Evolutionary conservation across 2,329 filamentous ascomycete species (phyloP).

Genomic region (Aspergillus uvarum): DNA sequence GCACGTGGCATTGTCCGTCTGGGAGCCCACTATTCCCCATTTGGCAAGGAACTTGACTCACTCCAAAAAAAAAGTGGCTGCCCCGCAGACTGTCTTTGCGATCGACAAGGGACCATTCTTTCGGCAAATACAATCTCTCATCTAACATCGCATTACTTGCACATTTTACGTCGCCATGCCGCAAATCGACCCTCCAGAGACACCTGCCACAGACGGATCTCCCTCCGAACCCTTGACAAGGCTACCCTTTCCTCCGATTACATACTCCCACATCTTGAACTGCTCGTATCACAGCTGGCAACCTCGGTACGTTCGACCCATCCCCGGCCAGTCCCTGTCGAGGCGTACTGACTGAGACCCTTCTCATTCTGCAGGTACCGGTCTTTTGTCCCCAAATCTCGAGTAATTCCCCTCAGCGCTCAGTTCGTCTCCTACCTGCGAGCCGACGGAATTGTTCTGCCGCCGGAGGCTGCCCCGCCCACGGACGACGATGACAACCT

Average conservation of each 20-base stretch:
- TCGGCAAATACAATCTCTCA: not conserved
- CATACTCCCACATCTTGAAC: conserved; percentile 82
- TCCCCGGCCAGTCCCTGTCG: conserved; percentile 11
- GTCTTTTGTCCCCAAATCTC: conserved; percentile 77
- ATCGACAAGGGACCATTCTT: not conserved
- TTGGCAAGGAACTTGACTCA: conserved; percentile 15
- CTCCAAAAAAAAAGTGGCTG: conserved; percentile 11
- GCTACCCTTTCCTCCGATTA: conserved; percentile 78
- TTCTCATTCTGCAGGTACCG: conserved; percentile 60
- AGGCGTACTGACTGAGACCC: not conserved
- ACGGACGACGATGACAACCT: conserved; percentile 46
- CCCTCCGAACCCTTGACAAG: conserved; percentile 23
- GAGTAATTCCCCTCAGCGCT: conserved; percentile 72
- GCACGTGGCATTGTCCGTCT: conserved; percentile 10
- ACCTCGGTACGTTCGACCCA: conserved; percentile 55
- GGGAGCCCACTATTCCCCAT: conserved; percentile 8
- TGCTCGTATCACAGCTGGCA: conserved; percentile 96
- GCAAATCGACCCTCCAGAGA: conserved; percentile 26
- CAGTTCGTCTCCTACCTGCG: conserved; percentile 83
- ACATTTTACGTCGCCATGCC: conserved; percentile 26
- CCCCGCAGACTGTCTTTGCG: conserved; percentile 5
- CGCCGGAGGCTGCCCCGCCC: conserved; percentile 40
- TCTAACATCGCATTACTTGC: not conserved
- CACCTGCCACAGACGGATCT: conserved; percentile 11
- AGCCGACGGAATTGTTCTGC: conserved; percentile 88